Evolutionary conservation across 768 basidiomycete species (phyloP).

Genomic region (Sistotremastrum niveocremeum): DNA sequence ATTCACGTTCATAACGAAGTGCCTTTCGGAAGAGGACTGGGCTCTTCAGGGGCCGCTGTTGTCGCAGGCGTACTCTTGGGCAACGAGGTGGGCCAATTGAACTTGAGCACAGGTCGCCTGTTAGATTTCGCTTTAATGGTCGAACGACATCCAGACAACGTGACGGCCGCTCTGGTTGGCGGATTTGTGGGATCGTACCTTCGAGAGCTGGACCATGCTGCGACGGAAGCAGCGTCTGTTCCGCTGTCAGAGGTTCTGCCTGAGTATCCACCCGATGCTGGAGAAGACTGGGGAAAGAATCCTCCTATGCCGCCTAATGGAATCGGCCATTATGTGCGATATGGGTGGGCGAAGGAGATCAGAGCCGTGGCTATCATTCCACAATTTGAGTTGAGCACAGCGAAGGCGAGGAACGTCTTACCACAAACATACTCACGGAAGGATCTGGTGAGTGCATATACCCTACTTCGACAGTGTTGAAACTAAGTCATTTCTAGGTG

Average conservation of each 20-base stretch:
- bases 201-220: conserved; percentile 71
- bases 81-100: conserved; percentile 63
- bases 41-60: conserved; percentile 98
- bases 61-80: conserved; percentile 92
- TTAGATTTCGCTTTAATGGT: conserved; percentile 98
- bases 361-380: conserved; percentile 92
- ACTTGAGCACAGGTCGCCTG: conserved; percentile 54
- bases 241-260: conserved; percentile 93
- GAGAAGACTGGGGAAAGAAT: conserved; percentile 78
- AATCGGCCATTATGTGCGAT: conserved; percentile 89
- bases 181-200: conserved; percentile 97
- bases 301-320: conserved; percentile 81
- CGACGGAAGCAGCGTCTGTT: conserved; percentile 73
- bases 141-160: conserved; percentile 97
- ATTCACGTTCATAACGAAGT: conserved; percentile 86
- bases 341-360: conserved; percentile 73
- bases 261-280: conserved; percentile 88
- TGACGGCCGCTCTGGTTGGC: conserved; percentile 91
- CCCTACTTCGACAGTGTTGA: not conserved
- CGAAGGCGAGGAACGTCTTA: conserved; percentile 83
- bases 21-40: conserved; percentile 93
- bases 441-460: conserved; percentile 57
- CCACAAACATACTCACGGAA: conserved; percentile 75
- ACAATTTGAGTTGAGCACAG: conserved; percentile 90
- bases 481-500: conserved; percentile 37